Percentiles rank a stretch among this genome's conserved stretches.
Evolutionary conservation across 1,284 basidiomycete genomes (phyloP).

Genomic region (Cyathus olla): DNA sequence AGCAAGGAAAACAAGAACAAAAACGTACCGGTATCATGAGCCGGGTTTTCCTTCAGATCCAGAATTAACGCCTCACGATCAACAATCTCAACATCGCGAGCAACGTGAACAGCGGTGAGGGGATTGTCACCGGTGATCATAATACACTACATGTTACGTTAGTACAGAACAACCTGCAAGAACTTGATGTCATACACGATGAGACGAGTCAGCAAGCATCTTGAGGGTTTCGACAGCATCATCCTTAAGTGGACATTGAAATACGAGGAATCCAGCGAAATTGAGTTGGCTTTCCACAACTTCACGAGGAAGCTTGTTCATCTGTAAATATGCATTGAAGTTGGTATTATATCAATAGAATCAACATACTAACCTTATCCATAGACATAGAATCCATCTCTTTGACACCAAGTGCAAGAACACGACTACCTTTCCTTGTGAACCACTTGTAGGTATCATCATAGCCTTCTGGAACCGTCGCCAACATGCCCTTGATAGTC

Average conservation of each 20-base stretch:
- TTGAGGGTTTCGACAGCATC: constrained; percentile 91
- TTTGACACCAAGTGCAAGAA: constrained; percentile 90
- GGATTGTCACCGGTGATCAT: constrained; percentile 99
- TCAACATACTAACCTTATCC: constrained; percentile 65
- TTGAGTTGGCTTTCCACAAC: constrained; percentile 81
- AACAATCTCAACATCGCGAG: constrained; percentile 94
- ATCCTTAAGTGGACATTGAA: constrained; percentile 96
- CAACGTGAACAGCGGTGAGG: constrained; percentile 93
- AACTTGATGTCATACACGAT: constrained; percentile 73
- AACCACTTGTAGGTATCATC: constrained; percentile 96
- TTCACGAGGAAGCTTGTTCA: constrained; percentile 86
- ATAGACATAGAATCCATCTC: constrained; percentile 76
- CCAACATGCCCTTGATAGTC: constrained; percentile 91
- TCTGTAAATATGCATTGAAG: constrained; percentile 56
- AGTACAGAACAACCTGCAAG: constrained; percentile 4
- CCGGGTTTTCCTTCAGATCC: constrained; percentile 87
- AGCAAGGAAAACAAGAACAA: background rate
- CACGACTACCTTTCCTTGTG: constrained; percentile 91
- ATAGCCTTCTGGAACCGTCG: constrained; percentile 79
- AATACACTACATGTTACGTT: constrained; percentile 71
- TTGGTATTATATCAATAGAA: background rate
- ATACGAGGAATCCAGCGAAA: constrained; percentile 95
- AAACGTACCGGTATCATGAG: constrained; percentile 72
- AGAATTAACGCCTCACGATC: constrained; percentile 93
- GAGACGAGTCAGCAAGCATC: constrained; percentile 94